Base-by-base conservation (phyloP, 805 yeast species). In the Priceomyces carsonii region DNA sequence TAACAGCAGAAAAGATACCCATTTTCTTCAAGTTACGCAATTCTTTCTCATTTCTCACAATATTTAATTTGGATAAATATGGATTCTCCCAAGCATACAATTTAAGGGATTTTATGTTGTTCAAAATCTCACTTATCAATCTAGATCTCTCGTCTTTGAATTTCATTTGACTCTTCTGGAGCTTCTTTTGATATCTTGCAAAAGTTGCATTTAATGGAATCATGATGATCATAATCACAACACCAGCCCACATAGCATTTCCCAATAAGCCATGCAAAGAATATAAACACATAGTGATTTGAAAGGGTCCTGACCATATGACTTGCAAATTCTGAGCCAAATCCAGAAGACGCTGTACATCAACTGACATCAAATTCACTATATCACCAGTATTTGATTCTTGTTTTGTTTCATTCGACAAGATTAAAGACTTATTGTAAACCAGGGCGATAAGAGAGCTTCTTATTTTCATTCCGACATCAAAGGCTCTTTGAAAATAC, bases 31-130 rank as follows among this genome's bases (percentile, higher is more conserved):
- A 73, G 48, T 85, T 90, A 19, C 71, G 71, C 58, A 90, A 75
- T 61, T 90, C 96, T 50, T 82, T 81, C 29, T 86, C 86, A 55
- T 91, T 88, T 73, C 99, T 83, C 15, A 91, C 95, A 51, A 80
- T 66, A 45, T 78, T 77, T 39, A 95, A 70, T 49, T 83, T 84
- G 18, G 71, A 74, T 52, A 78, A 76, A 57, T 87, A 89, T 3
- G 98, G 95, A 20, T 58, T 66, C 63, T 93, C 99, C 99, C 99
- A 93, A 2, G 95, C 95, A 54, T 93, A 93, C 32, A 95, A 72
- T 59, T 93, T 93, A 57, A 93, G 71, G 8, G 96, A 87, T 65
- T 89, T 91, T 59, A 93, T 87, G 53, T 90, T 91, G 58, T 86
- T 87, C 57, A 91, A 71, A 37, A 91, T 85, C 57, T 91, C 97